Conservation (phyloP, 257 asterid genomes). For the Eucommia ulmoides region DNA sequence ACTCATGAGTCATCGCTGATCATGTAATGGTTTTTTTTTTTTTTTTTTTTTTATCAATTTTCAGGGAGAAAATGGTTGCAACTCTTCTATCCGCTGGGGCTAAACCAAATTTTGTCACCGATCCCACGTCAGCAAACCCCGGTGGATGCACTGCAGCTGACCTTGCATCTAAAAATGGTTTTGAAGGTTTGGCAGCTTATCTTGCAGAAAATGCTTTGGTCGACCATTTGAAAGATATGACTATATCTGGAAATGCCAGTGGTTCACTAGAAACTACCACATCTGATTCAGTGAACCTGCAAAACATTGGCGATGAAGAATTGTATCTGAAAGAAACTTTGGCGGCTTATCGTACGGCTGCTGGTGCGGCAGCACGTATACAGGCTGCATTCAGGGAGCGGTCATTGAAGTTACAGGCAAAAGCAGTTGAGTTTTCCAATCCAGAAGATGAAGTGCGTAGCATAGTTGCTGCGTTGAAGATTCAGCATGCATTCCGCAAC, state of each 20-base stretch:
- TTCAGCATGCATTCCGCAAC: slow-evolving; percentile 91
- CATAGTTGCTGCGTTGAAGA: slow-evolving; percentile 93
- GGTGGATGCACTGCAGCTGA: slow-evolving; percentile 85
- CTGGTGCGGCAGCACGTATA: slow-evolving; percentile 97
- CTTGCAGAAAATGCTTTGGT: slow-evolving; percentile 92
- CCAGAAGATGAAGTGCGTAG: slow-evolving; percentile 77
- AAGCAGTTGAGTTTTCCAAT: slow-evolving; percentile 37
- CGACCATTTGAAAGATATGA: slow-evolving; percentile 80
- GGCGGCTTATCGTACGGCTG: slow-evolving; percentile 90
- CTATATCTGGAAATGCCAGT: slow-evolving; percentile 86
- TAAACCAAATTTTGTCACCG: slow-evolving; percentile 82
- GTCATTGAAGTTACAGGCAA: slow-evolving; percentile 37
- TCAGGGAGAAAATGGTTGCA: slow-evolving; percentile 94
- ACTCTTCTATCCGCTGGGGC: slow-evolving; percentile 87
- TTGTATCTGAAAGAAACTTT: slow-evolving; percentile 62
- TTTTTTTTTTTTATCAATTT: too few species aligned
- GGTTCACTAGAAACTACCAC: slow-evolving; percentile 57
- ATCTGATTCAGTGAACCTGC: slow-evolving; percentile 26
- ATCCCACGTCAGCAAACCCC: slow-evolving; percentile 66
- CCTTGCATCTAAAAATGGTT: slow-evolving; percentile 71
- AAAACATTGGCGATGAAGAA: slow-evolving; percentile 59
- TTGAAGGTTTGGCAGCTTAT: slow-evolving; percentile 91
- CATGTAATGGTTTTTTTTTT: neutral
- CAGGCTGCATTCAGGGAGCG: slow-evolving; percentile 90
- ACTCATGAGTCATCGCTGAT: neutral